phyloP scores from a whole-genome alignment of 306 rosid species.

The Pyrus communis region DNA sequence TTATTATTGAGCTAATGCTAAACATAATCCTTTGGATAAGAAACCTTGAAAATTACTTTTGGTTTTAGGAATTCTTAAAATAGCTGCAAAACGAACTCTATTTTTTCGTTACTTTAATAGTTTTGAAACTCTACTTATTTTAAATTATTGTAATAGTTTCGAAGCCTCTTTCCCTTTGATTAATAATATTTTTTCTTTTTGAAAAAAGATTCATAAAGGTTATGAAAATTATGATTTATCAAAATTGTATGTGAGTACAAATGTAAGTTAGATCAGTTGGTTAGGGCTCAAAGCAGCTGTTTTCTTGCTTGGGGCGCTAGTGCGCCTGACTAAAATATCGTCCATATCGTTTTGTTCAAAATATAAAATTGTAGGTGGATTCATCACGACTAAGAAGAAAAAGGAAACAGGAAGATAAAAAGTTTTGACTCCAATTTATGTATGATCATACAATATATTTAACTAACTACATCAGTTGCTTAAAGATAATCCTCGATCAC shows the following conservation, averaged over 20 bases:
- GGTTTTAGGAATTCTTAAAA: not conserved
- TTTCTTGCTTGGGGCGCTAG: too few species aligned
- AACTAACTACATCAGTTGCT: not conserved
- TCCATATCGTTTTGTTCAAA: not conserved
- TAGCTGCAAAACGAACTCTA: not conserved
- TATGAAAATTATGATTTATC: too few species aligned
- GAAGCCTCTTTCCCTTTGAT: fast-evolving
- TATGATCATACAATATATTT: not conserved
- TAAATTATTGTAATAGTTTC: too few species aligned
- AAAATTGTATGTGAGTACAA: too few species aligned
- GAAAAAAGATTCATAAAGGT: not conserved
- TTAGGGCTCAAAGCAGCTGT: too few species aligned
- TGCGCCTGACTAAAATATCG: too few species aligned
- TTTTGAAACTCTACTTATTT: fast-evolving
- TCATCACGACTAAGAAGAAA: not conserved
- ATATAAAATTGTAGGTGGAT: not conserved
- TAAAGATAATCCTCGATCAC: not conserved
- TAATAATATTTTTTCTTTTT: too few species aligned
- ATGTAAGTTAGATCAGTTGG: too few species aligned
- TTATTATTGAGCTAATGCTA: too few species aligned
- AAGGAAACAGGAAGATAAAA: not conserved
- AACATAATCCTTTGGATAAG: not conserved
- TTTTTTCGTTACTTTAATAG: too few species aligned
- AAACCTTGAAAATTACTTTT: not conserved
- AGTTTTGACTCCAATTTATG: not conserved